Evolutionary conservation across 1,139 yeast species (phyloP).

Genomic region (Saccharomyces hybrid): DNA sequence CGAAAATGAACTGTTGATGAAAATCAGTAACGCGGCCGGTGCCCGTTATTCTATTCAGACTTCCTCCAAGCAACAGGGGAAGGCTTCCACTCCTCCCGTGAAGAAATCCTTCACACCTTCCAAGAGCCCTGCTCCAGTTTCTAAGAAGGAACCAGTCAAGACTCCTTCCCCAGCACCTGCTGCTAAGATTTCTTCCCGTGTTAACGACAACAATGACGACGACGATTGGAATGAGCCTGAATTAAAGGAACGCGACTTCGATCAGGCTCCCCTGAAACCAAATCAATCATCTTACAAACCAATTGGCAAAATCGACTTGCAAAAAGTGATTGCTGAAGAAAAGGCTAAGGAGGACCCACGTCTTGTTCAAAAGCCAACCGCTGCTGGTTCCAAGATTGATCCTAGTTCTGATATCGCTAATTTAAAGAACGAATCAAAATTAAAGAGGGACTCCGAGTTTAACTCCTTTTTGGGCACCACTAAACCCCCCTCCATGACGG

Average conservation of each 20-base stretch:
- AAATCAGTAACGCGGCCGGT: constrained; percentile 88
- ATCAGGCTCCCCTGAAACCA: constrained; percentile 50
- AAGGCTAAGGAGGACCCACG: constrained; percentile 36
- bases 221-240: constrained; percentile 63
- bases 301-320: constrained; percentile 47
- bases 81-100: constrained; percentile 42
- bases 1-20: constrained; percentile 62
- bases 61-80: constrained; percentile 23
- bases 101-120: neutral
- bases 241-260: constrained; percentile 62
- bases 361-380: constrained; percentile 16
- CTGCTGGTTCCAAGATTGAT: constrained; percentile 13
- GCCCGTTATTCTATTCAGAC: constrained; percentile 78
- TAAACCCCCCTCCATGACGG: constrained; percentile 39
- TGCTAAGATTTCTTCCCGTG: constrained; percentile 14
- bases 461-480: constrained; percentile 40
- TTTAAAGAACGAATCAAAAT: constrained; percentile 40
- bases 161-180: constrained; percentile 35
- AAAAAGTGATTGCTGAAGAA: constrained; percentile 35
- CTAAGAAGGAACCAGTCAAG: constrained; percentile 5
- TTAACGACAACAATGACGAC: constrained; percentile 28
- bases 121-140: neutral
- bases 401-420: constrained; percentile 30
- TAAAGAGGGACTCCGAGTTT: constrained; percentile 38
- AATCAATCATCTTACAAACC: constrained; percentile 46